Evolutionary conservation across 306 rosid species (phyloP).

Genomic region (Abrus pulchellus): DNA sequence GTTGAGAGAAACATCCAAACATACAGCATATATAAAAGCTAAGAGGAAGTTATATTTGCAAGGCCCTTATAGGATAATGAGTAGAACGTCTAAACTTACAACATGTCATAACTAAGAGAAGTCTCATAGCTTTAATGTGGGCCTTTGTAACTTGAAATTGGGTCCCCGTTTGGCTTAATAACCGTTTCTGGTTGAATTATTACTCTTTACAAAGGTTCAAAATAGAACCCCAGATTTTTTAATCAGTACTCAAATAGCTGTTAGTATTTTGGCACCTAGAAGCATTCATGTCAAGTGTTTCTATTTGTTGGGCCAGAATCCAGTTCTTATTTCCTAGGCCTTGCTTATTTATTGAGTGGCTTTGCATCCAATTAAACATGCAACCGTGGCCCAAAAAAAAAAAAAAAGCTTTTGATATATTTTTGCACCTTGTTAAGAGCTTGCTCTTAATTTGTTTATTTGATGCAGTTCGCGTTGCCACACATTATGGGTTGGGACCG

Average conservation of each 20-base stretch:
- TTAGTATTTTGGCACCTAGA: background rate
- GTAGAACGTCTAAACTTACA: background rate
- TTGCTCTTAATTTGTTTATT: slow-evolving; percentile 11
- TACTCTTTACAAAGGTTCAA: slow-evolving; percentile 1
- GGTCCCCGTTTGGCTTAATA: background rate
- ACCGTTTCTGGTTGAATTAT: background rate
- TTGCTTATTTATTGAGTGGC: background rate
- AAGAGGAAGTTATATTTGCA: slow-evolving; percentile 4
- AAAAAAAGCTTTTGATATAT: background rate
- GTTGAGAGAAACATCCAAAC: background rate
- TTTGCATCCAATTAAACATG: slow-evolving; percentile 3
- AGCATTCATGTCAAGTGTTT: slow-evolving; percentile 13
- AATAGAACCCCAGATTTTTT: background rate
- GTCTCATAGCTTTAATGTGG: background rate
- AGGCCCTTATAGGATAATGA: background rate
- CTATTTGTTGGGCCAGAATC: slow-evolving; percentile 14
- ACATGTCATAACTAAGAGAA: background rate
- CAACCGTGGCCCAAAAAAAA: background rate
- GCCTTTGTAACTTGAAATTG: background rate
- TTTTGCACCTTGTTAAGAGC: slow-evolving; percentile 20
- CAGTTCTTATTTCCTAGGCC: background rate
- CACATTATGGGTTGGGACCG: slow-evolving; percentile 92
- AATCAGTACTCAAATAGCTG: background rate
- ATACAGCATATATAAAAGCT: background rate
- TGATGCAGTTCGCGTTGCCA: slow-evolving; percentile 84